Percentiles rank a stretch among this genome's conserved stretches.
Conservation (phyloP, 2,329 filamentous ascomycete species). For the Ramularia endophylla region DNA sequence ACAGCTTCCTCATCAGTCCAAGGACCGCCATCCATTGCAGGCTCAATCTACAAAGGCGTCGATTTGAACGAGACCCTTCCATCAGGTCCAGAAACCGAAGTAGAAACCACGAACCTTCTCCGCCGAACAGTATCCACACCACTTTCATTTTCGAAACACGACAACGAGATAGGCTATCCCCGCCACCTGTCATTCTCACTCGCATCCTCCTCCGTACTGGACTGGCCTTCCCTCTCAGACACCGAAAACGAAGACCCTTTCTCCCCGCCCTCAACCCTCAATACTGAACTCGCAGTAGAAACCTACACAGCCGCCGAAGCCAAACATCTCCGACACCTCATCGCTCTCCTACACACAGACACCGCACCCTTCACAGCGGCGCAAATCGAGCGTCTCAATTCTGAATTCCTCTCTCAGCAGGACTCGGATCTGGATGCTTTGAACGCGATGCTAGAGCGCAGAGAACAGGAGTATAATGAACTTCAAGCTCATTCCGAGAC, state of each 20-base stretch:
- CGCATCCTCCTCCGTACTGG: conserved; percentile 67
- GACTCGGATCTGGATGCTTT: conserved; percentile 60
- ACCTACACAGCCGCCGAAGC: conserved; percentile 47
- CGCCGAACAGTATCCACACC: conserved; percentile 47
- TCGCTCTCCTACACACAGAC: conserved; percentile 35
- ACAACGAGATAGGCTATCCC: conserved; percentile 56
- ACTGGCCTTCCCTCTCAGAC: conserved; percentile 47
- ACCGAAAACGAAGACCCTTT: conserved; percentile 25
- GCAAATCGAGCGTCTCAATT: conserved; percentile 52
- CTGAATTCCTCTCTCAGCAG: conserved; percentile 49
- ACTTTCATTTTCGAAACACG: not conserved
- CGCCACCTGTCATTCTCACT: conserved; percentile 69
- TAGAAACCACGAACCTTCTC: conserved; percentile 46
- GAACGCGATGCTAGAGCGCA: conserved; percentile 47
- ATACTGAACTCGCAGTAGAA: conserved; percentile 21
- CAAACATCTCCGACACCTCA: conserved; percentile 48
- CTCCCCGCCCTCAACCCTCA: conserved; percentile 14
- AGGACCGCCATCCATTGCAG: conserved; percentile 48
- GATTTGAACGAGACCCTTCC: conserved; percentile 53
- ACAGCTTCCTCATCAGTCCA: no score
- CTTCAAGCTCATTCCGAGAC: conserved; percentile 63
- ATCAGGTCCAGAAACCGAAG: conserved; percentile 43
- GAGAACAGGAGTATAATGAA: conserved; percentile 48
- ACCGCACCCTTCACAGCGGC: conserved; percentile 54
- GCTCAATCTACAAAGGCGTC: conserved; percentile 53